A percentile compares a stretch with the other conserved stretches of the same genome.
Conservation (phyloP, 169 alveolate species). For the Cytauxzoon felis region DNA sequence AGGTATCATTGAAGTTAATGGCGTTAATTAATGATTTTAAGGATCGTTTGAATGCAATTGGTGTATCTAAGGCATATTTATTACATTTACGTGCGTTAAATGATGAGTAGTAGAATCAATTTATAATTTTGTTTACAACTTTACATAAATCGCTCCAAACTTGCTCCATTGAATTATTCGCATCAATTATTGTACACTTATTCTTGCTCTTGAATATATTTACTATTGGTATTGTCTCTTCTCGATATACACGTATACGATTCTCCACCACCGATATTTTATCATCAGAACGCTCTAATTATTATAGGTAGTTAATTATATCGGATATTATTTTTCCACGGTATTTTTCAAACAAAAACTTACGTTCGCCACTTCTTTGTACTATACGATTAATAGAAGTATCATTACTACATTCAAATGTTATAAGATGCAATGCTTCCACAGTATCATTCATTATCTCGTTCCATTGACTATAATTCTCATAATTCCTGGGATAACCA, state of each 20-base stretch:
- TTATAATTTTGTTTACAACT: no score
- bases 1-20: conserved; percentile 39
- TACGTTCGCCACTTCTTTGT: conserved; percentile 48
- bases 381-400: conserved; percentile 55
- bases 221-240: conserved; percentile 89
- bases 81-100: conserved; percentile 59
- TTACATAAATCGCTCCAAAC: conserved; percentile 78
- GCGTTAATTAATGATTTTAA: conserved; percentile 28
- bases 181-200: conserved; percentile 75
- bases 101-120: conserved; percentile 14
- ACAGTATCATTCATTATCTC: conserved; percentile 57
- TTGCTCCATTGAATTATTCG: conserved; percentile 71
- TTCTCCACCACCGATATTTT: conserved; percentile 86
- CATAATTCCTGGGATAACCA: conserved; percentile 94
- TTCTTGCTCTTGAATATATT: conserved; percentile 75
- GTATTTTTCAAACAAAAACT: not conserved
- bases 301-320: not conserved
- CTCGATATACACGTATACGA: conserved; percentile 87
- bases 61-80: conserved; percentile 50
- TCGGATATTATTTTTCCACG: not conserved
- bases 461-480: conserved; percentile 83
- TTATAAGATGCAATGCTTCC: conserved; percentile 59
- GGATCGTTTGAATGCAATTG: conserved; percentile 39
- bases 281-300: conserved; percentile 92
- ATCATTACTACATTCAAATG: conserved; percentile 66